Base-by-base conservation (phyloP, 2,329 filamentous ascomycete species). In the Diplodia corticola region DNA sequence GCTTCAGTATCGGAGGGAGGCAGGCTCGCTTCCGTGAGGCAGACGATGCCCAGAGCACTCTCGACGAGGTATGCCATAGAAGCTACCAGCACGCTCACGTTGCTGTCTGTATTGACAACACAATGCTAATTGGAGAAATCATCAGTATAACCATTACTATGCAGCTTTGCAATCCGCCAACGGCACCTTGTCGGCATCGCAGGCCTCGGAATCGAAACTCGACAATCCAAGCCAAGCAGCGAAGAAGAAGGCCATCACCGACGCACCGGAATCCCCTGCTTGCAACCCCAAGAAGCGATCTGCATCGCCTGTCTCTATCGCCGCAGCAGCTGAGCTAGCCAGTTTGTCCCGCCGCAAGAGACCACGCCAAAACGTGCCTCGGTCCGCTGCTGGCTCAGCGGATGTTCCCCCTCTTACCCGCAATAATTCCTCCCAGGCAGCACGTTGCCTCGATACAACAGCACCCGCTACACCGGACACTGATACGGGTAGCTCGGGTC, bases 1-100 rank as follows among this genome's bases (percentile, higher is more conserved):
- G 86, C 48, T 93, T 96, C 71, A 87, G 89, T 61, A 81, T 91
- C 40, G 86, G 86, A 55, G 86, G 87, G 51, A 81, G 83, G 67
- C 80, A 86, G 7, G 84, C 87, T n/a, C 80, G 84, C 40, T 89
- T 90, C 68, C 81, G 84, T 66, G 88, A 90, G 75, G 83, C 86
- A 3, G 86, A 89, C 63, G 81, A 87, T 71, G 79, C 85, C 22
- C 76, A 79, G 28, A 77, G 82, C 65, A 82, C 84, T 67, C 73
- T 87, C 35, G 79, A 82, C 70, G 81, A 86, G 80, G 85, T 87
- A 80, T 66, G 81, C 74, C 72, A 26, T 40, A 28, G 33, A 35
- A 57, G 17, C 28, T 20, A 53, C 44, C 33, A n/a, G 28, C 33
- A 48, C 24, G 30, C 15, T 28, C 22, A 13, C 22, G 40, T 28